Conservation (phyloP, 306 rosid species). For the Datisca glomerata region DNA sequence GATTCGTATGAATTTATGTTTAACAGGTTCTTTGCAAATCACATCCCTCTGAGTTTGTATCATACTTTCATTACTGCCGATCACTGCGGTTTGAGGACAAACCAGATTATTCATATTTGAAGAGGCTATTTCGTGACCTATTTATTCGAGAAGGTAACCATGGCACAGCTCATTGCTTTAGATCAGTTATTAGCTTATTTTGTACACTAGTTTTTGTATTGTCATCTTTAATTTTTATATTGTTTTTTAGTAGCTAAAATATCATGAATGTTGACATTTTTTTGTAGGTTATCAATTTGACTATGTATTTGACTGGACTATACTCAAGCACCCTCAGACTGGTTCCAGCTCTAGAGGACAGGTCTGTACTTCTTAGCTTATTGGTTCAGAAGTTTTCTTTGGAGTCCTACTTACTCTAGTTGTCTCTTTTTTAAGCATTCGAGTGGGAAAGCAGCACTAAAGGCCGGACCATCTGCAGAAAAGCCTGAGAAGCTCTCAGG, state of each 20-base stretch:
- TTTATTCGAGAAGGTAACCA: conserved; percentile 88
- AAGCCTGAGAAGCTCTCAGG: conserved; percentile 78
- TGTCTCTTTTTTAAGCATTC: conserved; percentile 38
- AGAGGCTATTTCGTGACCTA: conserved; percentile 90
- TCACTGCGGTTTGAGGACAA: conserved; percentile 96
- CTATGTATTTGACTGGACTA: conserved; percentile 72
- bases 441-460: conserved; percentile 60
- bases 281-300: conserved; percentile 28
- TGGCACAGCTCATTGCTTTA: background rate
- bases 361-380: conserved; percentile 25
- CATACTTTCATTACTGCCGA: conserved; percentile 95
- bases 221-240: background rate
- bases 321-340: conserved; percentile 54
- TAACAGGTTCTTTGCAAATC: conserved; percentile 87
- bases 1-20: conserved; percentile 18
- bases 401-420: conserved; percentile 23
- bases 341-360: conserved; percentile 52
- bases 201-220: background rate
- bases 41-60: conserved; percentile 83
- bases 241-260: conserved; percentile 6
- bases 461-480: conserved; percentile 47
- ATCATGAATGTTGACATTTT: conserved; percentile 17
- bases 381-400: conserved; percentile 1
- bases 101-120: conserved; percentile 94
- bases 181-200: background rate